A percentile compares a stretch with the other conserved stretches of the same genome.
Evolutionary conservation across 176 grass and related monocot genomes (phyloP).

Genomic region (Zoysia pacifica): DNA sequence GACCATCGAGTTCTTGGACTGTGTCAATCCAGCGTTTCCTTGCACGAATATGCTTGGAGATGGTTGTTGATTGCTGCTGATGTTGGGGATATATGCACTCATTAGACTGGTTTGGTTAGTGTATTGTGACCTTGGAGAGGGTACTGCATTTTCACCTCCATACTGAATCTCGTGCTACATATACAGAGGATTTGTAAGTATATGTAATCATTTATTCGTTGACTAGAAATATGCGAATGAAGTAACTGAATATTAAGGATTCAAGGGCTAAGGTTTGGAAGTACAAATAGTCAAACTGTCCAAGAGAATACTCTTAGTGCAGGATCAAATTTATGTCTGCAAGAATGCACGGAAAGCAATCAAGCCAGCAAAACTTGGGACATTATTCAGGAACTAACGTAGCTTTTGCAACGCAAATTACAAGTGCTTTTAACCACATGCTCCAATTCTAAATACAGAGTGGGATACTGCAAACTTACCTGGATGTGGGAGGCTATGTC

Average conservation of each 20-base stretch:
- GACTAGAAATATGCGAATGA: neutral
- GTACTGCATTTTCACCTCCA: constrained; percentile 50
- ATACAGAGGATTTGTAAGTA: constrained; percentile 20
- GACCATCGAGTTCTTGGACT: constrained; percentile 51
- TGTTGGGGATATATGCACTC: constrained; percentile 39
- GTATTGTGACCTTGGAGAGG: constrained; percentile 60
- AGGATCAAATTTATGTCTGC: neutral
- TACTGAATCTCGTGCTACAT: constrained; percentile 67
- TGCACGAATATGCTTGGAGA: constrained; percentile 21
- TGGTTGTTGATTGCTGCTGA: constrained; percentile 46
- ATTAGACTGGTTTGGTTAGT: constrained; percentile 39
- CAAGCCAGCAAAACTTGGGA: neutral
- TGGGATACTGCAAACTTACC: constrained; percentile 30
- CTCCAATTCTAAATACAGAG: neutral
- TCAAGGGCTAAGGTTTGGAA: neutral
- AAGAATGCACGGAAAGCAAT: neutral
- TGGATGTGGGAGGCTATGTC: constrained; percentile 62
- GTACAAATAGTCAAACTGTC: neutral
- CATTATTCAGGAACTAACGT: neutral
- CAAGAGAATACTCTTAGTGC: constrained; percentile 1
- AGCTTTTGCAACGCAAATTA: neutral
- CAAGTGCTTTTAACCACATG: neutral
- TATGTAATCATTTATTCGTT: neutral
- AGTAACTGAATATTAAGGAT: neutral
- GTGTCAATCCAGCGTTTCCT: constrained; percentile 40